phyloP scores from a whole-genome alignment of 2,329 filamentous ascomycete species.

The Basipetospora chlamydospora region DNA sequence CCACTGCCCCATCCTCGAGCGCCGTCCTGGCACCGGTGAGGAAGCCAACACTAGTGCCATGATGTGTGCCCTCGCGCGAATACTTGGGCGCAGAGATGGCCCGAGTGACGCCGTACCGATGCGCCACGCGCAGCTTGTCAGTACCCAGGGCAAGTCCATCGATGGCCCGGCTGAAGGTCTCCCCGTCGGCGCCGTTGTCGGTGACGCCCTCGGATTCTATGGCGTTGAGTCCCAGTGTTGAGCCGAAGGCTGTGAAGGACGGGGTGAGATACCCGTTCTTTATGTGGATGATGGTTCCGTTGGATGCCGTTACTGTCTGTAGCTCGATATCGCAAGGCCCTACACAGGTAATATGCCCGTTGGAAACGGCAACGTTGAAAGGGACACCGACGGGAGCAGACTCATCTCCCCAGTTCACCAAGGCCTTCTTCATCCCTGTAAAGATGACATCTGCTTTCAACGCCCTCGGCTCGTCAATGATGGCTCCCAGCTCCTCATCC shows the following conservation, averaged over 20 bases:
- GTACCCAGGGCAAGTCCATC: conserved; percentile 40
- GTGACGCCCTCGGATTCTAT: conserved; percentile 43
- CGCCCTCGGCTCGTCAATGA: conserved; percentile 24
- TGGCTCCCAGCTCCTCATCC: conserved; percentile 22
- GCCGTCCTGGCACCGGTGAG: conserved; percentile 31
- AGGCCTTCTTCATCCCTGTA: conserved; percentile 31
- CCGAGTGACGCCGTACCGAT: conserved; percentile 41
- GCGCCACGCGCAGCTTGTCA: conserved; percentile 38
- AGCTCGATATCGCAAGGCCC: conserved; percentile 35
- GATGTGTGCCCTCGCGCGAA: conserved; percentile 24
- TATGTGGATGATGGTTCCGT: conserved; percentile 23
- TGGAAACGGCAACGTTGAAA: conserved; percentile 27
- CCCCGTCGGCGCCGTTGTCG: conserved; percentile 31
- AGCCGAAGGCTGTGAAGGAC: conserved; percentile 45
- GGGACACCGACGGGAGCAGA: too few species aligned
- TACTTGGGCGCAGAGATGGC: conserved; percentile 40
- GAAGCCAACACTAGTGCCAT: conserved; percentile 46
- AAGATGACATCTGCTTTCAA: conserved; percentile 31
- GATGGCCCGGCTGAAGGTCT: conserved; percentile 40
- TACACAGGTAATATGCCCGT: conserved; percentile 41
- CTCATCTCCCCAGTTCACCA: conserved; percentile 8
- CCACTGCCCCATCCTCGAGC: conserved; percentile 34
- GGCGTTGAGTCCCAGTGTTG: conserved; percentile 45
- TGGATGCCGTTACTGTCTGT: conserved; percentile 6
- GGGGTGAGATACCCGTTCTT: conserved; percentile 44